Evolutionary conservation across 192 early-diverging fungal species (phyloP).

Genomic region (Phlyctochytrium planicorne): DNA sequence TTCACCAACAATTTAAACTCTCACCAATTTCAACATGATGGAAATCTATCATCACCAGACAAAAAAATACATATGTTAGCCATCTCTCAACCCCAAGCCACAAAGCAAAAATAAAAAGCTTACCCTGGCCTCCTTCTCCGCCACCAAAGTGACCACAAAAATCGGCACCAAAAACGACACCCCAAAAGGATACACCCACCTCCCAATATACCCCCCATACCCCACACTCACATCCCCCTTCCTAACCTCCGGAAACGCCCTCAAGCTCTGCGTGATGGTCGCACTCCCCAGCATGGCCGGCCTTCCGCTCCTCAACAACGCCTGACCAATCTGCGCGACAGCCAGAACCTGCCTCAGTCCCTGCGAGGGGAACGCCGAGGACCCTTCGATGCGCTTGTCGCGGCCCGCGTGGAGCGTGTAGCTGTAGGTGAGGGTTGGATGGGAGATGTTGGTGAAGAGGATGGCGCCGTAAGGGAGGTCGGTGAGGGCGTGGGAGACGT

Average conservation of each 20-base stretch:
- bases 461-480: slow-evolving; percentile 60
- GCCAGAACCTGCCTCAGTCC: slow-evolving; percentile 50
- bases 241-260: slow-evolving; percentile 57
- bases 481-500: slow-evolving; percentile 34
- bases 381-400: slow-evolving; percentile 36
- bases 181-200: slow-evolving; percentile 70
- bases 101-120: too few species aligned
- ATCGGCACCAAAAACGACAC: slow-evolving; percentile 70
- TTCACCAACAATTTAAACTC: too few species aligned
- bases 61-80: background rate
- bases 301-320: slow-evolving; percentile 30
- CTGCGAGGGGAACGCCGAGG: slow-evolving; percentile 51
- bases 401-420: slow-evolving; percentile 57
- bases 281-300: slow-evolving; percentile 24
- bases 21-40: slow-evolving; percentile 81
- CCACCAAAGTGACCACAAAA: slow-evolving; percentile 66
- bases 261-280: slow-evolving; percentile 62
- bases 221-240: slow-evolving; percentile 49
- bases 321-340: slow-evolving; percentile 41
- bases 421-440: slow-evolving; percentile 38
- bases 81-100: background rate
- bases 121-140: slow-evolving; percentile 65
- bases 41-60: too few species aligned
- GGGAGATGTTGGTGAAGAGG: slow-evolving; percentile 51
- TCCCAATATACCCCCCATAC: slow-evolving; percentile 54